Conservation (phyloP, 2,329 filamentous ascomycete species). For the Rhinocladiella mackenziei region DNA sequence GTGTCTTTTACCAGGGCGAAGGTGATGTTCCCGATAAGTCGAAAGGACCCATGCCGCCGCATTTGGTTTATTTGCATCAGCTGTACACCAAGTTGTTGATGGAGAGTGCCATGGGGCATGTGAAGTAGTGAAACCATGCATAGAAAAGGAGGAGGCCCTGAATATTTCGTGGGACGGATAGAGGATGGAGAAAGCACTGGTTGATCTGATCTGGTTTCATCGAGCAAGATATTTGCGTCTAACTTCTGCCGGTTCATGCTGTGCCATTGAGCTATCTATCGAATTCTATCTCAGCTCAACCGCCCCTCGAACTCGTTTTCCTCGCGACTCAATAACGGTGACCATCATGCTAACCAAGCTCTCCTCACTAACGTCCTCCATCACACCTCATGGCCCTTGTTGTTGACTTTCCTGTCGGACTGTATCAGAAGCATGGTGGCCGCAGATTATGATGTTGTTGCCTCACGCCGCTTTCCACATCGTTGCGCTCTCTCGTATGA, state of each 20-base stretch:
- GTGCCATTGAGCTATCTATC: background rate
- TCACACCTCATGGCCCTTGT: no score
- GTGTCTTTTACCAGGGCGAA: constrained; percentile 56
- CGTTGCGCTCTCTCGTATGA: background rate
- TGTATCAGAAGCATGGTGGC: no score
- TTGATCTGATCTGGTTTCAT: background rate
- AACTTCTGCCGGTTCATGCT: background rate
- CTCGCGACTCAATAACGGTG: background rate
- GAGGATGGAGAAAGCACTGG: background rate
- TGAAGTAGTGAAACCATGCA: constrained; percentile 13
- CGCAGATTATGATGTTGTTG: no score
- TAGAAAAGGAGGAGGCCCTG: no score
- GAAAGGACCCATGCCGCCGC: constrained; percentile 36
- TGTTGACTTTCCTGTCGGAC: no score
- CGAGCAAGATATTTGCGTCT: background rate
- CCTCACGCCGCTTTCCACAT: no score
- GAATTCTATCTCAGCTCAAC: background rate
- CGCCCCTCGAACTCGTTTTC: background rate
- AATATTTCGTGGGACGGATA: no score
- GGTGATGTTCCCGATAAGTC: constrained; percentile 46
- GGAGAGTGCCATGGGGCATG: constrained; percentile 47
- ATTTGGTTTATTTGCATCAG: constrained; percentile 46
- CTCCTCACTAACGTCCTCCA: no score
- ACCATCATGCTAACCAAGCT: background rate
- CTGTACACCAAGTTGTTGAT: constrained; percentile 56